A percentile compares a stretch with the other conserved stretches of the same genome.
phyloP scores from a whole-genome alignment of 2,329 filamentous ascomycete genomes.

The Pseudogymnoascus sp. region DNA sequence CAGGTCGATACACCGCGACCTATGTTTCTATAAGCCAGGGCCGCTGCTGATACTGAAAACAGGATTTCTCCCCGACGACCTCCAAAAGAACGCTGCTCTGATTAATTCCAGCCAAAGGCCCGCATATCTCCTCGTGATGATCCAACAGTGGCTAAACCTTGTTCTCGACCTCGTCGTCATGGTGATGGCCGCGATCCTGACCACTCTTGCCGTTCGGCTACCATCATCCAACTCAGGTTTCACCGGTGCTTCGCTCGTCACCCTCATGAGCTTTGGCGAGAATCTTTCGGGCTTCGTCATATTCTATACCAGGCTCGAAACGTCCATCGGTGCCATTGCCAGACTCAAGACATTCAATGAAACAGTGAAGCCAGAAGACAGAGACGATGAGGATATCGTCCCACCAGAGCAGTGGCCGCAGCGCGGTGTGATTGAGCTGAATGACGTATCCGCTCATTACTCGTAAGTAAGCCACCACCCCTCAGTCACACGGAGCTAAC shows the following conservation, averaged over 20 bases:
- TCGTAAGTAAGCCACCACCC: constrained; percentile 14
- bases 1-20: no score
- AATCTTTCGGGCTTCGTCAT: constrained; percentile 17
- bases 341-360: constrained; percentile 1
- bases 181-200: constrained; percentile 19
- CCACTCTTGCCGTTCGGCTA: not conserved
- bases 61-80: constrained; percentile 30
- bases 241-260: constrained; percentile 21
- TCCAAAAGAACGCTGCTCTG: not conserved
- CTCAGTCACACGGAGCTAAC: not conserved
- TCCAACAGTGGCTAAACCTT: constrained; percentile 41
- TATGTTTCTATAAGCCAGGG: not conserved
- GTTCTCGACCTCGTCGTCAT: constrained; percentile 33
- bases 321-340: constrained; percentile 8
- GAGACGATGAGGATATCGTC: not conserved
- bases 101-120: constrained; percentile 40
- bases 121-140: constrained; percentile 39
- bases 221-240: constrained; percentile 15
- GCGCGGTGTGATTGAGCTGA: constrained; percentile 21
- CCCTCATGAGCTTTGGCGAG: constrained; percentile 20
- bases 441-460: constrained; percentile 23
- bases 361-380: not conserved
- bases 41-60: not conserved
- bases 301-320: not conserved
- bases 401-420: constrained; percentile 21